These are phyloP conservation scores for Trichoderma cornu-damae DNA, from an alignment of 2,329 filamentous ascomycete species.

Conservation along the genomic window DNA sequence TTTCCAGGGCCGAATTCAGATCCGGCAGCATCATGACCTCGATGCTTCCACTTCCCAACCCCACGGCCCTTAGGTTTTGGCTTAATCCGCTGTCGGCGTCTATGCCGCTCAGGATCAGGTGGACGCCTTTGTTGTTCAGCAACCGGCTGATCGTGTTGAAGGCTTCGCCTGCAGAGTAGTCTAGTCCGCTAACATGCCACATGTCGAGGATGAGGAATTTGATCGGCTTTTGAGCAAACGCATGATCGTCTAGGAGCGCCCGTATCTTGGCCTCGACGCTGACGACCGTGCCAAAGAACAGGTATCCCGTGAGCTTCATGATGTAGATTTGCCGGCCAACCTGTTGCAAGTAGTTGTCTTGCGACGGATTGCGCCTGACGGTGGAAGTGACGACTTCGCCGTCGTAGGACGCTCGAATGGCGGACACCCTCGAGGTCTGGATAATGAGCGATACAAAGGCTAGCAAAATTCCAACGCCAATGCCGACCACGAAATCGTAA, in stretches of 20 bases:
- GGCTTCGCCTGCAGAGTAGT: constrained; percentile 93
- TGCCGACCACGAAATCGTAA: constrained; percentile 93
- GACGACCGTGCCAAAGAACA: constrained; percentile 99
- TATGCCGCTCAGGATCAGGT: constrained; percentile 77
- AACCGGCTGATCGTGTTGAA: constrained; percentile 90
- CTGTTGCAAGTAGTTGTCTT: constrained; percentile 78
- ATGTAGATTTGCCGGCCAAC: constrained; percentile 86
- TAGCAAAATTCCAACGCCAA: constrained; percentile 83
- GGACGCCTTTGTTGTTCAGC: constrained; percentile 69
- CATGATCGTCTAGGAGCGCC: constrained; percentile 73
- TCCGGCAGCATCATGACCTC: constrained; percentile 79
- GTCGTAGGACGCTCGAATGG: constrained; percentile 84
- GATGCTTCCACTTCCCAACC: constrained; percentile 66
- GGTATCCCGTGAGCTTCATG: constrained; percentile 84
- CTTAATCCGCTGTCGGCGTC: constrained; percentile 71
- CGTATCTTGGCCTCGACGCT: constrained; percentile 88
- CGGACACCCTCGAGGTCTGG: constrained; percentile 83
- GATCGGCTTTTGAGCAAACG: constrained; percentile 72
- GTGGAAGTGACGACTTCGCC: constrained; percentile 88
- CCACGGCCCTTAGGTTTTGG: constrained; percentile 74
- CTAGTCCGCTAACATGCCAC: constrained; percentile 81
- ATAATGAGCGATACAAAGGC: constrained; percentile 89
- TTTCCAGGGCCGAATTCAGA: constrained; percentile 88
- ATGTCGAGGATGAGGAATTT: constrained; percentile 87
- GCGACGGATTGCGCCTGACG: constrained; percentile 82